Conservation (phyloP, 768 basidiomycete genomes). For the Collybia mongolica region DNA sequence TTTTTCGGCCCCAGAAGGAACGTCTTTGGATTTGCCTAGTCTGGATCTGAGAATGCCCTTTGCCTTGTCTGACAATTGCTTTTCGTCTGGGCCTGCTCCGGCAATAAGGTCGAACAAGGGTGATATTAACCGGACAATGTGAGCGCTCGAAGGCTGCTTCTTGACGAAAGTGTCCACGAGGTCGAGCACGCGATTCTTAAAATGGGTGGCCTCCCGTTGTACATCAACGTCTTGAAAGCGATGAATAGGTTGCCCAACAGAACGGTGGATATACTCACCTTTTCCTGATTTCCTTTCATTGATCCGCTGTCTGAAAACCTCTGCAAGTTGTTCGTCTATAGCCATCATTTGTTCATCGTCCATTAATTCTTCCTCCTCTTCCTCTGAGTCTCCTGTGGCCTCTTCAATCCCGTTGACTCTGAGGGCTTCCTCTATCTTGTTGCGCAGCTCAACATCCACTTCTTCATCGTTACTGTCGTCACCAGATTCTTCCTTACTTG, state of each 20-base stretch:
- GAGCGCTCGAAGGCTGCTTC: constrained; percentile 72
- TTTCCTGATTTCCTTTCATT: constrained; percentile 62
- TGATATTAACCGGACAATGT: constrained; percentile 63
- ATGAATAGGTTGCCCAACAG: background rate
- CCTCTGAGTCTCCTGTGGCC: constrained; percentile 54
- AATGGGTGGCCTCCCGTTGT: constrained; percentile 89
- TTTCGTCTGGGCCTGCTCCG: constrained; percentile 70
- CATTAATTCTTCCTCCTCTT: constrained; percentile 71
- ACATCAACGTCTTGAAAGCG: constrained; percentile 52
- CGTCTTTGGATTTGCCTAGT: constrained; percentile 72
- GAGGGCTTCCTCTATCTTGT: constrained; percentile 64
- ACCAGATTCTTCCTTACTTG: constrained; percentile 29
- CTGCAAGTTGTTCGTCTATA: constrained; percentile 88
- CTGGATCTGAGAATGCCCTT: constrained; percentile 73
- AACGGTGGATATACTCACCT: constrained; percentile 40
- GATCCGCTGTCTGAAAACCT: constrained; percentile 74
- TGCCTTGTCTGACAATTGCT: constrained; percentile 87
- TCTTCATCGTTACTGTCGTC: constrained; percentile 46
- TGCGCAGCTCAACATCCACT: constrained; percentile 60
- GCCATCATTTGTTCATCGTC: constrained; percentile 99
- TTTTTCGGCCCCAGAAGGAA: constrained; percentile 47
- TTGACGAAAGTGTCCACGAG: constrained; percentile 85
- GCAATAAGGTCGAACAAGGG: constrained; percentile 78
- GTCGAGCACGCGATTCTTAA: constrained; percentile 95
- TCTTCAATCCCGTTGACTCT: constrained; percentile 58